A percentile compares a stretch with the other conserved stretches of the same genome.
Conservation (phyloP, 176 grass and related monocot genomes). For the Elaeis guineensis region DNA sequence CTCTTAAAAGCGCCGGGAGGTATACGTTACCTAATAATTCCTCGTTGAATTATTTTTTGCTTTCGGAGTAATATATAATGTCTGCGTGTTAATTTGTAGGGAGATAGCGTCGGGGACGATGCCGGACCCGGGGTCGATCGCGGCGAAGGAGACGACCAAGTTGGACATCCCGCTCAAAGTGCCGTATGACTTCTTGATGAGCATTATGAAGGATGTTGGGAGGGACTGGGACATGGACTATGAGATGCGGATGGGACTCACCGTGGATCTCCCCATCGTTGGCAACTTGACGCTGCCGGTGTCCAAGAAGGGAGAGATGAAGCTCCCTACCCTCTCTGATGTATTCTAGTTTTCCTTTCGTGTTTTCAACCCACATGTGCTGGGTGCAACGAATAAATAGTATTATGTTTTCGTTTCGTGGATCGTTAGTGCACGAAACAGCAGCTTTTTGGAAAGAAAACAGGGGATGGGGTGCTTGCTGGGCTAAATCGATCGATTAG, state of each 20-base stretch:
- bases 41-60: too few relatives aligned
- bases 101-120: slow-evolving; percentile 60
- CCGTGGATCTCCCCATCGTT: slow-evolving; percentile 61
- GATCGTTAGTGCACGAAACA: too few relatives aligned
- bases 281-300: slow-evolving; percentile 67
- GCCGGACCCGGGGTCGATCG: slow-evolving; percentile 64
- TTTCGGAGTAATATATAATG: too few relatives aligned
- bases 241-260: slow-evolving; percentile 54
- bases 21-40: neutral
- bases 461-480: too few relatives aligned
- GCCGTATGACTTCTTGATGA: slow-evolving; percentile 57
- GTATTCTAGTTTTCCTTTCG: slow-evolving; percentile 23
- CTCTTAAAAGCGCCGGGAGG: slow-evolving; percentile 44
- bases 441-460: too few relatives aligned
- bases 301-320: slow-evolving; percentile 66
- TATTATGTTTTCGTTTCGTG: too few relatives aligned
- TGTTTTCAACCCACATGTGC: too few relatives aligned
- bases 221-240: slow-evolving; percentile 75
- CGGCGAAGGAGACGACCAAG: slow-evolving; percentile 24
- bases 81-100: neutral
- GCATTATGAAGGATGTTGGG: slow-evolving; percentile 43
- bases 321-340: slow-evolving; percentile 61
- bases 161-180: slow-evolving; percentile 51
- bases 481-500: too few relatives aligned
- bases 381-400: too few relatives aligned